These are phyloP conservation scores for Kregervanrija pseudodelftensis DNA, from an alignment of 805 yeast genomes.

Conservation along the genomic window DNA sequence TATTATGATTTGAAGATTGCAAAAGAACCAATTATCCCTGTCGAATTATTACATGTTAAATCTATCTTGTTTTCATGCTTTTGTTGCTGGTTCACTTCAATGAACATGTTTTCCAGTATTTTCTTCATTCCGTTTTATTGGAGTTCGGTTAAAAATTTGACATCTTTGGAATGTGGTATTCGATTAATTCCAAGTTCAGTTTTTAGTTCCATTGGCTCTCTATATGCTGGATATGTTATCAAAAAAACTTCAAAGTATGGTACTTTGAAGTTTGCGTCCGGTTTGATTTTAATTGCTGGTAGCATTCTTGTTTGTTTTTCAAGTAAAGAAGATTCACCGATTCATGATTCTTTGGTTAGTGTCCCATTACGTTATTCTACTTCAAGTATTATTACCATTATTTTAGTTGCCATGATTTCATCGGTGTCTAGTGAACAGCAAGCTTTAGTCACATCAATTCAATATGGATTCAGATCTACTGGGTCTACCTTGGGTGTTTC, in stretches of 20 bases:
- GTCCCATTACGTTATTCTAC: constrained; percentile 57
- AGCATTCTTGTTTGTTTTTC: constrained; percentile 26
- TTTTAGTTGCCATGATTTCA: constrained; percentile 65
- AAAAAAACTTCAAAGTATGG: constrained; percentile 58
- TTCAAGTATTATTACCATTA: constrained; percentile 59
- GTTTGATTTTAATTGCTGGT: constrained; percentile 41
- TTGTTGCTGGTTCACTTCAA: constrained; percentile 62
- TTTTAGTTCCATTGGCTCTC: constrained; percentile 60
- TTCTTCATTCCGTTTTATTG: constrained; percentile 65
- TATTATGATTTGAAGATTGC: constrained; percentile 46
- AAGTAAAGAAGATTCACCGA: constrained; percentile 7
- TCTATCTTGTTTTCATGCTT: constrained; percentile 61
- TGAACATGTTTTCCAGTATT: constrained; percentile 53
- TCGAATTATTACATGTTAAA: constrained; percentile 43
- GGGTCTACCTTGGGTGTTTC: constrained; percentile 48
- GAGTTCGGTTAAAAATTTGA: constrained; percentile 16
- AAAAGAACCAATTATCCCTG: constrained; percentile 62
- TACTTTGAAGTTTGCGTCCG: constrained; percentile 34
- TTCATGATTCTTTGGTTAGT: constrained; percentile 36
- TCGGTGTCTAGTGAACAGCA: constrained; percentile 61
- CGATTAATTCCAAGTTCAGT: constrained; percentile 49
- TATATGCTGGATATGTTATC: constrained; percentile 61
- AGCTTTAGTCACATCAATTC: constrained; percentile 82
- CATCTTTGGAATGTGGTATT: constrained; percentile 27
- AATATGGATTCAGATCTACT: constrained; percentile 56